Conservation (phyloP, 2,329 filamentous ascomycete species). For the Dryadomyces quercivorus region DNA sequence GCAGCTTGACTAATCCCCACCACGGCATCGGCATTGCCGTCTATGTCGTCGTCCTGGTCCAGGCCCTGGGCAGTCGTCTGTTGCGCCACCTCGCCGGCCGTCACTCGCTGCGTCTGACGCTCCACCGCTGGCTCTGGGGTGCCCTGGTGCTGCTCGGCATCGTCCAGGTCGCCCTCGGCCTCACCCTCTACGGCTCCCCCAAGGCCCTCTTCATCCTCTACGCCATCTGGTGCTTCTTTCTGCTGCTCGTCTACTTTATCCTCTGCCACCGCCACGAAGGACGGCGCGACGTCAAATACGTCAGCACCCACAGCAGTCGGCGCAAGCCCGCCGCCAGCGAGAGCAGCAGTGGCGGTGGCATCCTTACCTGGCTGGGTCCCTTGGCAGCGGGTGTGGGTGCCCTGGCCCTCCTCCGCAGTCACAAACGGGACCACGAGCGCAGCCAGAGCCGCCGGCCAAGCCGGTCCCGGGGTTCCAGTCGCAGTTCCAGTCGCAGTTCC, state of each 20-base stretch:
- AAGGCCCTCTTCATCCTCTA: conserved; percentile 76
- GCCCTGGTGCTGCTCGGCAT: conserved; percentile 70
- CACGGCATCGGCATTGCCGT: conserved; percentile 75
- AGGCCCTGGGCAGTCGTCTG: conserved; percentile 56
- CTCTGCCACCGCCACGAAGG: conserved; percentile 58
- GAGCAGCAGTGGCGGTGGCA: conserved; percentile 21
- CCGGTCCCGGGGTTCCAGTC: conserved; percentile 18
- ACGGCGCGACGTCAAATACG: conserved; percentile 29
- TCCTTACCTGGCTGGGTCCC: conserved; percentile 36
- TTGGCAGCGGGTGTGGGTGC: conserved; percentile 39
- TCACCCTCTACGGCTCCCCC: conserved; percentile 88
- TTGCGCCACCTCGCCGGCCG: conserved; percentile 40
- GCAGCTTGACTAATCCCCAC: conserved; percentile 69
- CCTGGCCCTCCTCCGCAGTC: conserved; percentile 31
- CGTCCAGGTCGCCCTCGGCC: conserved; percentile 73
- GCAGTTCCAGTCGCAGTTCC: conserved; percentile 23
- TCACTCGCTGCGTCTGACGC: conserved; percentile 40
- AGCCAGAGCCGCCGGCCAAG: background rate
- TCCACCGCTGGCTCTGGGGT: conserved; percentile 84
- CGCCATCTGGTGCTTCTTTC: conserved; percentile 60
- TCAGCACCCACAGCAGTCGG: conserved; percentile 41
- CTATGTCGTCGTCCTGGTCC: conserved; percentile 59
- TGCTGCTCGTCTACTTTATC: conserved; percentile 68
- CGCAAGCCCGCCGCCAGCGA: conserved; percentile 40
- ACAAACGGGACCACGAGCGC: conserved; percentile 28